Evolutionary conservation across 495 filamentous ascomycete genomes (phyloP).

Genomic region (Neurospora terricola): DNA sequence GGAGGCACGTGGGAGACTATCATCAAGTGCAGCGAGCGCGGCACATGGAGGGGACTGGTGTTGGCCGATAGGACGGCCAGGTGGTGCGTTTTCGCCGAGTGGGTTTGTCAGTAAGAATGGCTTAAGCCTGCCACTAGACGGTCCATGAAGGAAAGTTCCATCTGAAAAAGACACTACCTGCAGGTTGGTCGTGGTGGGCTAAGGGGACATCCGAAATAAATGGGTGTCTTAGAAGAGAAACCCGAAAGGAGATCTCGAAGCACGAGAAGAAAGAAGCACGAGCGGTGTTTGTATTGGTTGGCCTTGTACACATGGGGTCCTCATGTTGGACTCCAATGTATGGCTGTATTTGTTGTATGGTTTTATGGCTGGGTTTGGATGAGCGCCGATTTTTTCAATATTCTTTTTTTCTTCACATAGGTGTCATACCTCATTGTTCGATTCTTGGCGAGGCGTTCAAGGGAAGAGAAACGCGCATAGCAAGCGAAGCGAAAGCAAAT

Average conservation of each 20-base stretch:
- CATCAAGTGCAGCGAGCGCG: conserved; percentile 88
- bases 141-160: not conserved
- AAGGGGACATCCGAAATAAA: not conserved
- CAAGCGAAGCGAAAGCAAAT: not conserved
- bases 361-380: not conserved
- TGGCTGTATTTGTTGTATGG: not conserved
- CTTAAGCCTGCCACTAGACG: not conserved
- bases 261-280: not conserved
- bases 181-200: not conserved
- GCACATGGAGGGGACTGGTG: conserved; percentile 86
- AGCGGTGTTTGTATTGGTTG: not conserved
- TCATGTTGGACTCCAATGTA: not conserved
- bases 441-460: not conserved
- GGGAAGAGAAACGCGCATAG: not conserved
- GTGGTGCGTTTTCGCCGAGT: conserved; percentile 99
- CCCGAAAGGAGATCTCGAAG: not conserved
- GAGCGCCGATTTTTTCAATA: not conserved
- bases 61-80: conserved; percentile 88
- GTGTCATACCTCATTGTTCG: not conserved
- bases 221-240: not conserved
- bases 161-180: not conserved
- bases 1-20: conserved; percentile 94
- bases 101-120: conserved; percentile 47
- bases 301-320: not conserved
- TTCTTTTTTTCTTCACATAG: not conserved